Evolutionary conservation across 2,329 filamentous ascomycete genomes (phyloP).

Genomic region (Trichophyton benhamiae): DNA sequence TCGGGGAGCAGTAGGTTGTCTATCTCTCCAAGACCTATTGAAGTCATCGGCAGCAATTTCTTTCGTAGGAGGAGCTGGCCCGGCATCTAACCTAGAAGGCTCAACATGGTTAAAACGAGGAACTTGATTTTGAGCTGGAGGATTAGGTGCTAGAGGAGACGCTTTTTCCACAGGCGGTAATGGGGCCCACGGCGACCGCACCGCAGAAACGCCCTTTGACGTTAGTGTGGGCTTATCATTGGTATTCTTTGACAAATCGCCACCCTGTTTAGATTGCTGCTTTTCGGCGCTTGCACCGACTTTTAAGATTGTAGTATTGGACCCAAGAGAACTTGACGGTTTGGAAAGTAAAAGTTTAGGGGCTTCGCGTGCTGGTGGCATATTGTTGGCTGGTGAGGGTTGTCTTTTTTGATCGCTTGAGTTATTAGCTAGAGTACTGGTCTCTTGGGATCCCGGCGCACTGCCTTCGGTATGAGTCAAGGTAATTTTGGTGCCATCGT

Average conservation of each 20-base stretch:
- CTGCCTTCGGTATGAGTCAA: slow-evolving; percentile 36
- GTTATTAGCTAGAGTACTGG: slow-evolving; percentile 12
- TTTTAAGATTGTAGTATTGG: slow-evolving; percentile 39
- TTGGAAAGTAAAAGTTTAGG: slow-evolving; percentile 23
- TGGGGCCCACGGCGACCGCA: slow-evolving; percentile 84
- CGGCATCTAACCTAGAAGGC: slow-evolving; percentile 43
- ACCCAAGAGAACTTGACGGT: slow-evolving; percentile 34
- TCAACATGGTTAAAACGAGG: slow-evolving; percentile 46
- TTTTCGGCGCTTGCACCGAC: slow-evolving; percentile 36
- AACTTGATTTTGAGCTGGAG: slow-evolving; percentile 32
- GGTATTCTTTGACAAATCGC: slow-evolving; percentile 37
- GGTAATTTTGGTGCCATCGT: slow-evolving; percentile 55
- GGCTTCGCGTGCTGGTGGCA: slow-evolving; percentile 15
- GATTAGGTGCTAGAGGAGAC: slow-evolving; percentile 54
- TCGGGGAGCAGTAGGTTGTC: slow-evolving; percentile 45
- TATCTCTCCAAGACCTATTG: slow-evolving; percentile 69
- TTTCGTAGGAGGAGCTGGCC: slow-evolving; percentile 48
- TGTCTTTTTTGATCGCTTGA: slow-evolving; percentile 10
- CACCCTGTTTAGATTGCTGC: slow-evolving; percentile 32
- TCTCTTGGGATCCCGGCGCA: slow-evolving; percentile 14
- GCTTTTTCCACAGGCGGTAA: slow-evolving; percentile 75
- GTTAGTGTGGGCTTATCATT: slow-evolving; percentile 42
- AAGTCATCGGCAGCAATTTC: slow-evolving; percentile 94
- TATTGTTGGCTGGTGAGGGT: slow-evolving; percentile 14
- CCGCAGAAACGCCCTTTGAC: slow-evolving; percentile 46